Conservation (phyloP, 345 rosid species). For the Trapa bicornis region DNA sequence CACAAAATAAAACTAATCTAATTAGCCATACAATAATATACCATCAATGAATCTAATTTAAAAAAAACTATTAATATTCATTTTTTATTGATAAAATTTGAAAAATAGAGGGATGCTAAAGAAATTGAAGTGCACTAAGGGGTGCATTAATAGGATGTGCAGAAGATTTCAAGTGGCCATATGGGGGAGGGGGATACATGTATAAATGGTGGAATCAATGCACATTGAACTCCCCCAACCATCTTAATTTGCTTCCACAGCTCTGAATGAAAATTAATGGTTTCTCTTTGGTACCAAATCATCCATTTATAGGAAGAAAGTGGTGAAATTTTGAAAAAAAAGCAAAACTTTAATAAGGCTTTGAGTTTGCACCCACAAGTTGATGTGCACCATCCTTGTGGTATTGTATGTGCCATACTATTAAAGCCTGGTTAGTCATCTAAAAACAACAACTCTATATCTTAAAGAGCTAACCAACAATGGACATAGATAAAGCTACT, state of each 20-base stretch:
- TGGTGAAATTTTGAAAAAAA: no score
- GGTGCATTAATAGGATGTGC: not conserved
- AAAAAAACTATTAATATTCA: no score
- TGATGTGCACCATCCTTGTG: no score
- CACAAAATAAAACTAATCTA: no score
- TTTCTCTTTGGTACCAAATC: not conserved
- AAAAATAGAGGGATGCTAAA: not conserved
- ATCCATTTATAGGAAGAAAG: not conserved
- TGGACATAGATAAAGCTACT: no score
- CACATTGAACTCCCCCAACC: not conserved
- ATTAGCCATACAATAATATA: no score
- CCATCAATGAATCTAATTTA: no score
- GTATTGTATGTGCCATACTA: not conserved
- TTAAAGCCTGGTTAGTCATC: no score
- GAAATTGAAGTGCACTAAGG: not conserved
- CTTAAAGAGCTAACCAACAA: no score
- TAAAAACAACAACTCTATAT: no score
- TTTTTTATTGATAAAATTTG: no score
- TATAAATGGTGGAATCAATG: not conserved
- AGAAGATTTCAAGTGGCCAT: constrained; percentile 2
- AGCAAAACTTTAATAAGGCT: no score
- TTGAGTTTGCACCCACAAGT: not conserved
- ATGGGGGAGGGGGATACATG: not conserved
- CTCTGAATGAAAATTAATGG: not conserved
- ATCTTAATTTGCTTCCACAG: not conserved